Evolutionary conservation across 2,329 filamentous ascomycete genomes (phyloP), one percentile per base, ranked within the genome.

Genomic region (Rutstroemia sp.): DNA sequence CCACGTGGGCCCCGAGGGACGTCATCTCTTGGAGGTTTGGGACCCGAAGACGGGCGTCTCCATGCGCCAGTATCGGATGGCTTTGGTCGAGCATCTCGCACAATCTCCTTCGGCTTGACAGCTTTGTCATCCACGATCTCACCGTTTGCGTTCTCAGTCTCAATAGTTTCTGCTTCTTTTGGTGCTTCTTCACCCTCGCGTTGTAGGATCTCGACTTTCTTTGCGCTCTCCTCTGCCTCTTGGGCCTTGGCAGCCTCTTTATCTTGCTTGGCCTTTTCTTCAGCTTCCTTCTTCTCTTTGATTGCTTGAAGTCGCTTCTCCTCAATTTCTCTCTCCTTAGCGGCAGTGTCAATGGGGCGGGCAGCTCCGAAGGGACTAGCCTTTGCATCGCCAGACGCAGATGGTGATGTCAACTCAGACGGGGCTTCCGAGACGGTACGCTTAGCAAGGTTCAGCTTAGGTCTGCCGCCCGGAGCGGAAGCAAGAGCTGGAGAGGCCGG

Each of bases 281-380:
- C 79, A 63, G 85, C 84, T 52, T 84, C 90, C 69, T 86, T 88
- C 82, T 95, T 95, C 72, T 94, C 86, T 62, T 85, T 85, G 25
- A 91, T 61, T 6, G 82, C 80, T 58, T 88, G 78, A 67, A 88
- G 78, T 63, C 88, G 82, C 79, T 90, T 95, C 75, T 96, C 90
- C 67, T 95, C 92, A 57, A 99, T 85, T 71, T 95, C 86, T 66
- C 86, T 87, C 76, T 97, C 92, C 63, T 89, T 86, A 14, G 91
- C 82, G 47, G 90, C 88, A 48, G 92, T 97, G 73, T 99, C 92
- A 66, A 97, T 96, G 55, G 94, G 94, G 61, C 88, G 86, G 56
- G 94, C 94, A 59, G 88, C 92, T 67, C 94, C 94, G 70, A 99
- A 99, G 42, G 91, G 91, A 72, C 87, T 97, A 25, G 91, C 81